Evolutionary conservation across 495 filamentous ascomycete species (phyloP), one percentile per base, ranked within the genome.

Genomic region (Daldinia decipiens): DNA sequence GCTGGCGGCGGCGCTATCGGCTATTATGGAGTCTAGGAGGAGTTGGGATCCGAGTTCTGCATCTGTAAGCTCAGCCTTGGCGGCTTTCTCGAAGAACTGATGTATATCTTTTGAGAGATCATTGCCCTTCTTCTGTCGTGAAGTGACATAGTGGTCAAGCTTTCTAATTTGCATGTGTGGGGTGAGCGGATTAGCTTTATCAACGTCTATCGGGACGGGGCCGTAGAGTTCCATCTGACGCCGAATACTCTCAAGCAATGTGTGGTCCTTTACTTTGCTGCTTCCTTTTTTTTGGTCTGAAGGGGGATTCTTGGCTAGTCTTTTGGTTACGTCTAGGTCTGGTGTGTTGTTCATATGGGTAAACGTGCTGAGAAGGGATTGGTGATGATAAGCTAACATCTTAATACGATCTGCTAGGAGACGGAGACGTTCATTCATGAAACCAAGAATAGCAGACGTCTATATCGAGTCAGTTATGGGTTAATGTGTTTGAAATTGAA

Each of bases 191-290:
- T 69, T 47, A 0, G 38, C 27, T 26, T 65, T 62, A 21, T 55
- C 45, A 12, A 63, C 29, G 2, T 73, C 50, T 36, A 73, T 63
- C 21, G 73, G 70, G 8, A 72, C 50, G 0, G 68, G 43, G 5
- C 73, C 75, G 45, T 77, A 77, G 11, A 75, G 51, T 19, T 74
- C 67, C 73, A 77, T 77, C 21, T 71, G 63, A 26, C 61, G 67
- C 32, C 52, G 53, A 26, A 75, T 70, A 1, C 19, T 54, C 24
- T 75, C 55, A 4, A 68, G 47, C 6, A 72, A 59, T 3, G 57
- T 65, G 15, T 43, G 47, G n/a, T 34, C 55, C 8, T 32, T 50
- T 21, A 21, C 38, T 11, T 50, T 67, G 15, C 21, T 17, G 12
- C 39, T 39, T 17, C 17, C 43, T 9, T 51, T 34, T 1, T 51